Conservation (phyloP, 1,139 yeast genomes). For the Yarrowia galli region DNA sequence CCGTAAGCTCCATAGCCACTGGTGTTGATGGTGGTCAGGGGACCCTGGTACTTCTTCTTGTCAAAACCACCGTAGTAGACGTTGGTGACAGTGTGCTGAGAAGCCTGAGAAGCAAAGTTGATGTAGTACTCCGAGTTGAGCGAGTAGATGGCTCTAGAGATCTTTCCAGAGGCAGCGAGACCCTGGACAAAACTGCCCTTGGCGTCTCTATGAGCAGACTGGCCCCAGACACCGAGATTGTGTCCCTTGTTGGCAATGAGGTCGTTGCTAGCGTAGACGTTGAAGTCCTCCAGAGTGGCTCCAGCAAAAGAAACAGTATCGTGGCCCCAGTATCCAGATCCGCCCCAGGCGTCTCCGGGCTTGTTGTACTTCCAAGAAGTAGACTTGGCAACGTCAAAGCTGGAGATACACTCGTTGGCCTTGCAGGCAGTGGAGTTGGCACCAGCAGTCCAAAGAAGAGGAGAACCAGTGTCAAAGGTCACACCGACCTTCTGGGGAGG, state of each 20-base stretch:
- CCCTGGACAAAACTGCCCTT: background rate
- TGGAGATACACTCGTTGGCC: background rate
- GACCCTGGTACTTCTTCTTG: slow-evolving; percentile 5
- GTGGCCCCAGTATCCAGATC: background rate
- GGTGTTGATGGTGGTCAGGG: background rate
- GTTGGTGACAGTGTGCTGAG: background rate
- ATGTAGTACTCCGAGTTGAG: background rate
- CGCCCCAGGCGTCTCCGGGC: background rate
- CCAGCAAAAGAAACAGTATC: background rate
- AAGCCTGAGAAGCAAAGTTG: background rate
- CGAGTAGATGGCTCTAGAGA: background rate
- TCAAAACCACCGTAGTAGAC: slow-evolving; percentile 12
- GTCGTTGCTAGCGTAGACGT: background rate
- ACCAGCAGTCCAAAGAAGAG: background rate
- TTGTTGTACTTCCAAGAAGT: background rate
- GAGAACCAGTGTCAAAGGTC: background rate
- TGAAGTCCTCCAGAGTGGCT: background rate
- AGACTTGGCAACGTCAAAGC: background rate
- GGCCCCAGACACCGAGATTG: background rate
- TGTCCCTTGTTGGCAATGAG: too few species aligned
- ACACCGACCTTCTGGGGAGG: background rate
- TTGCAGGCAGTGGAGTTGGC: background rate
- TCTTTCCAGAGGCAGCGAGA: background rate
- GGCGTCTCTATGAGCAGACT: background rate
- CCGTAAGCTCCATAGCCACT: background rate